Percentiles rank a stretch among this genome's conserved stretches.
These are phyloP conservation scores for Parasarocladium wereldwijsianum DNA, from an alignment of 2,329 filamentous ascomycete species.

Conservation along the genomic window DNA sequence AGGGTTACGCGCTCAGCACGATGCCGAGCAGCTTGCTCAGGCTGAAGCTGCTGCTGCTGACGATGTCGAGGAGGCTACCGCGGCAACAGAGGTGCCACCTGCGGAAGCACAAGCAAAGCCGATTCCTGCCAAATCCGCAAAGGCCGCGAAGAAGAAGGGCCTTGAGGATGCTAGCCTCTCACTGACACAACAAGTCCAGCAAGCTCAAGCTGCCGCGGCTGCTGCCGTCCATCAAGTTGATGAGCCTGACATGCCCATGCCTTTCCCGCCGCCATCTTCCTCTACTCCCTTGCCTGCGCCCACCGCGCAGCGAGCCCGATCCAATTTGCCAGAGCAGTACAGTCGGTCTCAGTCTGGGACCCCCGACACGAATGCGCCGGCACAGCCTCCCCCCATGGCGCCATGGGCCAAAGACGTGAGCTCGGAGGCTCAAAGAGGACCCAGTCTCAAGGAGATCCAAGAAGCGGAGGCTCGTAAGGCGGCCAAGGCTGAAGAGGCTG, in stretches of 20 bases:
- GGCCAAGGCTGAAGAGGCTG: constrained; percentile 72
- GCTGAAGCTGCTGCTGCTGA: constrained; percentile 8
- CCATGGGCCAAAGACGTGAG: constrained; percentile 89
- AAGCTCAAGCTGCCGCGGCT: constrained; percentile 42
- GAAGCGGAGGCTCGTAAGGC: constrained; percentile 89
- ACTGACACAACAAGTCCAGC: constrained; percentile 72
- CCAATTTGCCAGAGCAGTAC: constrained; percentile 67
- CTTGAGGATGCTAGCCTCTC: constrained; percentile 35
- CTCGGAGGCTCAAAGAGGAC: constrained; percentile 57
- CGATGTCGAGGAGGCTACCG: constrained; percentile 12
- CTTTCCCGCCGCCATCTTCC: constrained; percentile 57
- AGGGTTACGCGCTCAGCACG: constrained; percentile 58
- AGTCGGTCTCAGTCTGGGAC: constrained; percentile 64
- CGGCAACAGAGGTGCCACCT: background rate
- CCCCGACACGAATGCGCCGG: constrained; percentile 30
- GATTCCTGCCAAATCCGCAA: constrained; percentile 3
- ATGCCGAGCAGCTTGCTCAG: constrained; percentile 31
- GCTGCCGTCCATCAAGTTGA: constrained; percentile 32
- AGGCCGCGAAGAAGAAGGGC: constrained; percentile 15
- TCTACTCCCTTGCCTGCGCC: constrained; percentile 77
- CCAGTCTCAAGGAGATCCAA: constrained; percentile 91
- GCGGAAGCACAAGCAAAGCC: background rate
- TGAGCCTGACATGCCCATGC: constrained; percentile 55
- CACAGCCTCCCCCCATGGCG: constrained; percentile 57
- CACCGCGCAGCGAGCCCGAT: constrained; percentile 69